phyloP scores from a whole-genome alignment of 106 monocot genomes.

The Hemerocallis citrina region DNA sequence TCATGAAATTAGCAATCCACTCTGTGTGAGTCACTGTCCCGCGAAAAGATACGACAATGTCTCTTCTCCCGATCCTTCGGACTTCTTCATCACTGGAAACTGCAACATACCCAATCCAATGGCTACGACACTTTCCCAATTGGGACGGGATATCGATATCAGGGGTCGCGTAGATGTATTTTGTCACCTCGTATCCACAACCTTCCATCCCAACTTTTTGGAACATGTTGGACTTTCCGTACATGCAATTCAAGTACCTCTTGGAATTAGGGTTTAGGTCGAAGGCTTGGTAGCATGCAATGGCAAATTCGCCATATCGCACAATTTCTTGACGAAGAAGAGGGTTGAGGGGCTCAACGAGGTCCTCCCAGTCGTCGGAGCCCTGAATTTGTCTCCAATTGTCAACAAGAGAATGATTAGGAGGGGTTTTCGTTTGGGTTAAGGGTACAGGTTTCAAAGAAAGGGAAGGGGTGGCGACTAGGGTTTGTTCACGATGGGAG shows the following conservation, averaged over 20 bases:
- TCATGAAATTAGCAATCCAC: slow-evolving; percentile 54
- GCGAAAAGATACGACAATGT: slow-evolving; percentile 39
- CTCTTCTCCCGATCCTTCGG: slow-evolving; percentile 27
- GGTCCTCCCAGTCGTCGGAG: slow-evolving; percentile 31
- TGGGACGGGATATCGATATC: too few species aligned
- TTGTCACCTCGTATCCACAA: slow-evolving; percentile 34
- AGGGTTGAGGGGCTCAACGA: slow-evolving; percentile 32
- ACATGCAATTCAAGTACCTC: slow-evolving; percentile 50
- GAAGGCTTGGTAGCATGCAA: slow-evolving; percentile 46
- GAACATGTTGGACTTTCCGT: slow-evolving; percentile 27
- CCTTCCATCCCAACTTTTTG: slow-evolving; percentile 12
- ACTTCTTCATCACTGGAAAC: slow-evolving; percentile 22
- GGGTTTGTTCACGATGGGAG: too few species aligned
- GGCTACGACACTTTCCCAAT: too few species aligned
- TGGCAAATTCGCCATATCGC: slow-evolving; percentile 43
- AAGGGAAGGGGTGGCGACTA: too few species aligned
- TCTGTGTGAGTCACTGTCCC: slow-evolving; percentile 42
- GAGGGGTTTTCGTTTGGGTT: too few species aligned
- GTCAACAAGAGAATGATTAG: too few species aligned
- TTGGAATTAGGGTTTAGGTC: too few species aligned
- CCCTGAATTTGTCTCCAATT: slow-evolving; percentile 51
- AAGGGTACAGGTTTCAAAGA: too few species aligned
- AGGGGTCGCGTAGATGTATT: slow-evolving; percentile 47
- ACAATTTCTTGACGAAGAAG: slow-evolving; percentile 39
- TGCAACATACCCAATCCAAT: slow-evolving; percentile 58